phyloP scores from a whole-genome alignment of 2,329 filamentous ascomycete genomes.

The Colletotrichum camelliae region DNA sequence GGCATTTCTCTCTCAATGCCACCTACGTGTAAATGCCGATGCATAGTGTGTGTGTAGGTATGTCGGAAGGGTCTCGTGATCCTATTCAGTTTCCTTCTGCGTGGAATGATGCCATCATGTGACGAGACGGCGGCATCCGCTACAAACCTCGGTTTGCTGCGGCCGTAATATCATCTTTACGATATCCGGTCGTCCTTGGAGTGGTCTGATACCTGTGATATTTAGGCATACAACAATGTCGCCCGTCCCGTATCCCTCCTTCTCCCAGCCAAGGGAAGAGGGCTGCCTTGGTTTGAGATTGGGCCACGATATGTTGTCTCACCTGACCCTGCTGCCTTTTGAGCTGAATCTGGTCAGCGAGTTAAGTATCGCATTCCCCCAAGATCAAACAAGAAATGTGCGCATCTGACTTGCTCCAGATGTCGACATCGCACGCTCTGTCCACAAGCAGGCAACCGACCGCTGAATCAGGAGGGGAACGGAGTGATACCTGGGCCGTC shows the following conservation, averaged over 20 bases:
- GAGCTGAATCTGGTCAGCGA: background rate
- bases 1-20: background rate
- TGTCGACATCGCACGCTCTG: background rate
- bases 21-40: background rate
- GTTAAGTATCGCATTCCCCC: background rate
- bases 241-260: background rate
- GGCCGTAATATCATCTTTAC: background rate
- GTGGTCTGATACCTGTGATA: background rate
- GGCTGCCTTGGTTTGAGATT: background rate
- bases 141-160: background rate
- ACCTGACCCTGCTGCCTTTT: background rate
- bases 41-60: background rate
- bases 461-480: background rate
- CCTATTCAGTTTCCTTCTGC: background rate
- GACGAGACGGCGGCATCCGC: background rate
- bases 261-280: background rate
- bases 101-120: background rate
- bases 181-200: background rate
- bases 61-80: background rate
- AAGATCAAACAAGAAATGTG: background rate
- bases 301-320: background rate
- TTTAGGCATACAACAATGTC: background rate
- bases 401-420: background rate
- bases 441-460: background rate
- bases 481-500: background rate